A percentile compares a stretch with the other conserved stretches of the same genome.
Evolutionary conservation across 768 basidiomycete genomes (phyloP).

Genomic region (Mrakia gelida): DNA sequence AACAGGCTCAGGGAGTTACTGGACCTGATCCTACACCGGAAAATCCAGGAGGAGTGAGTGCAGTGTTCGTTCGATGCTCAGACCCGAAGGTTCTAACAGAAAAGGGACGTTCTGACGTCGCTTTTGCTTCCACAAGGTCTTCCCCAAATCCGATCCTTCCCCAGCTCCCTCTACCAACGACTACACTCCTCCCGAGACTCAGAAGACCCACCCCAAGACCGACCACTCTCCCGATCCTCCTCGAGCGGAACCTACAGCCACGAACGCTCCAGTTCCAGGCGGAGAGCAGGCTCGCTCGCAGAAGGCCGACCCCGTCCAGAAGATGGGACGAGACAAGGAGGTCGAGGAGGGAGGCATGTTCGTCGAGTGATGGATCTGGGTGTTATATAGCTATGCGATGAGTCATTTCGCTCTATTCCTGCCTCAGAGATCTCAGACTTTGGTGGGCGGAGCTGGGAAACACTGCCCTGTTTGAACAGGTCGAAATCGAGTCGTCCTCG

Average conservation of each 20-base stretch:
- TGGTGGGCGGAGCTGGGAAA: background rate
- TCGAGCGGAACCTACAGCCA: background rate
- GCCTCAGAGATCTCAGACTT: background rate
- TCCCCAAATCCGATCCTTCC: background rate
- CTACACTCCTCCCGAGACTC: background rate
- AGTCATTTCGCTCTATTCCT: background rate
- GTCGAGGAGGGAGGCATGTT: background rate
- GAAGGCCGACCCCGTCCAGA: background rate
- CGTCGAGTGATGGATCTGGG: background rate
- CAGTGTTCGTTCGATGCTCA: background rate
- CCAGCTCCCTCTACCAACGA: background rate
- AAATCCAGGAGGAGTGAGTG: constrained; percentile 19
- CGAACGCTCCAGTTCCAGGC: constrained; percentile 5
- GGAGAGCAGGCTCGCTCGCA: background rate
- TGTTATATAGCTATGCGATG: background rate
- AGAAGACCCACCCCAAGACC: background rate
- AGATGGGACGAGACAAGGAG: background rate
- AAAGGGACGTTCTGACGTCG: too few species aligned
- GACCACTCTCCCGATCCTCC: constrained; percentile 7
- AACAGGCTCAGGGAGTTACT: background rate
- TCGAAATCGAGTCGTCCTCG: background rate
- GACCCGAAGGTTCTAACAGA: too few species aligned
- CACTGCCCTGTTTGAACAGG: too few species aligned
- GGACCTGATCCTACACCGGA: constrained; percentile 8
- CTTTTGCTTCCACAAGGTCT: background rate